These are phyloP conservation scores for Cercophora samala DNA, from an alignment of 495 filamentous ascomycete species.

Conservation along the genomic window DNA sequence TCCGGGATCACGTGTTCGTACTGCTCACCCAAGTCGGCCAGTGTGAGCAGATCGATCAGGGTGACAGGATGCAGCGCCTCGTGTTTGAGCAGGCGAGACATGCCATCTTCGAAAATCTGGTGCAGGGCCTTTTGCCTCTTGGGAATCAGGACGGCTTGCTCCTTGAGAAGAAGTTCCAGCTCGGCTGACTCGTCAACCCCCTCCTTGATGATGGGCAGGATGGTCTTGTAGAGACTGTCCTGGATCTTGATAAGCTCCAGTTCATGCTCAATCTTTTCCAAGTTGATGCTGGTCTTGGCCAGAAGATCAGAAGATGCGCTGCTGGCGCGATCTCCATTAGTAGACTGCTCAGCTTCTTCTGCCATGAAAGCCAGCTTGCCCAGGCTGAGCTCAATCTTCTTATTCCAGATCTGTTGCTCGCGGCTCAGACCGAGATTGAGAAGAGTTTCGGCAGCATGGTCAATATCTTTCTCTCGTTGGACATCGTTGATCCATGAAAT, in stretches of 20 bases:
- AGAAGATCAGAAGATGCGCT: conserved; percentile 29
- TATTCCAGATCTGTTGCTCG: conserved; percentile 78
- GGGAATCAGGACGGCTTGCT: conserved; percentile 55
- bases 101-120: conserved; percentile 59
- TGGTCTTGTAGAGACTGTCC: conserved; percentile 60
- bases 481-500: conserved; percentile 96
- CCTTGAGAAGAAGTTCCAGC: conserved; percentile 66
- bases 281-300: conserved; percentile 32
- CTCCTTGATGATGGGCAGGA: conserved; percentile 53
- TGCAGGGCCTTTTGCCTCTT: conserved; percentile 61
- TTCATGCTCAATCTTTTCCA: conserved; percentile 55
- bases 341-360: conserved; percentile 40
- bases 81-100: conserved; percentile 64
- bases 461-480: conserved; percentile 64
- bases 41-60: conserved; percentile 78
- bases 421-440: conserved; percentile 58
- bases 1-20: conserved; percentile 39
- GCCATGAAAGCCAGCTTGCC: conserved; percentile 77
- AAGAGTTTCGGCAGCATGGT: conserved; percentile 64
- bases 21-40: conserved; percentile 53
- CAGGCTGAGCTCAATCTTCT: conserved; percentile 86
- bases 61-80: conserved; percentile 62
- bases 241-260: conserved; percentile 68
- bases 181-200: conserved; percentile 78
- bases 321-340: conserved; percentile 34